phyloP scores from a whole-genome alignment of 106 monocot species.

The Acorus gramineus region DNA sequence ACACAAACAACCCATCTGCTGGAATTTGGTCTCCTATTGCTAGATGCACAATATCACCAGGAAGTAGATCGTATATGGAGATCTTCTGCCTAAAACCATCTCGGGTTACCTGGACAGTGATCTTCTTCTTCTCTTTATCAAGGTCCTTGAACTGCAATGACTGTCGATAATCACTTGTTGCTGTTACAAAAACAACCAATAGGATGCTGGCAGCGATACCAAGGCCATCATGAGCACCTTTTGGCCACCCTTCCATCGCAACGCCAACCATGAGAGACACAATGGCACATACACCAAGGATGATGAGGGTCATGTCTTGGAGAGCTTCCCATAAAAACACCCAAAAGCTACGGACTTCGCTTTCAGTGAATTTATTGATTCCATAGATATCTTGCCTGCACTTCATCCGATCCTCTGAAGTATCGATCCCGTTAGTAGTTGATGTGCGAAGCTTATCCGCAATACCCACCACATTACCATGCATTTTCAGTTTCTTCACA shows the following conservation, averaged over 20 bases:
- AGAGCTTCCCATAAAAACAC: conserved; percentile 40
- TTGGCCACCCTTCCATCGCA: conserved; percentile 39
- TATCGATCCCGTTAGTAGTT: conserved; percentile 23
- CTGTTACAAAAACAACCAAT: conserved; percentile 33
- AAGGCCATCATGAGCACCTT: conserved; percentile 41
- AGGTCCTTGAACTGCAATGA: conserved; percentile 42
- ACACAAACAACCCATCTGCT: conserved; percentile 33
- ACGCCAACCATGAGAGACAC: conserved; percentile 34
- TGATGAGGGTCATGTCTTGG: conserved; percentile 36
- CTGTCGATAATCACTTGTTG: conserved; percentile 31
- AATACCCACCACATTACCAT: conserved; percentile 45
- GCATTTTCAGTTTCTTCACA: conserved; percentile 37
- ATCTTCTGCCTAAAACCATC: conserved; percentile 34
- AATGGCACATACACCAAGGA: conserved; percentile 24
- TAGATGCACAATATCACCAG: conserved; percentile 41
- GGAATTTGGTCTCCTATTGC: conserved; percentile 37
- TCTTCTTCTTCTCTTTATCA: conserved; percentile 43
- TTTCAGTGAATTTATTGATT: conserved; percentile 53
- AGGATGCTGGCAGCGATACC: conserved; percentile 37
- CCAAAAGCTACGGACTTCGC: conserved; percentile 15
- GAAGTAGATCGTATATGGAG: conserved; percentile 32
- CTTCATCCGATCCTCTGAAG: conserved; percentile 13
- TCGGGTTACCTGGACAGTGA: conserved; percentile 26
- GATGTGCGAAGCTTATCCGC: conserved; percentile 53
- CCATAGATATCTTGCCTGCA: conserved; percentile 41